Percentiles rank a stretch among this genome's conserved stretches.
Conservation (phyloP, 2,329 filamentous ascomycete genomes). For the Aspergillus sojae region DNA sequence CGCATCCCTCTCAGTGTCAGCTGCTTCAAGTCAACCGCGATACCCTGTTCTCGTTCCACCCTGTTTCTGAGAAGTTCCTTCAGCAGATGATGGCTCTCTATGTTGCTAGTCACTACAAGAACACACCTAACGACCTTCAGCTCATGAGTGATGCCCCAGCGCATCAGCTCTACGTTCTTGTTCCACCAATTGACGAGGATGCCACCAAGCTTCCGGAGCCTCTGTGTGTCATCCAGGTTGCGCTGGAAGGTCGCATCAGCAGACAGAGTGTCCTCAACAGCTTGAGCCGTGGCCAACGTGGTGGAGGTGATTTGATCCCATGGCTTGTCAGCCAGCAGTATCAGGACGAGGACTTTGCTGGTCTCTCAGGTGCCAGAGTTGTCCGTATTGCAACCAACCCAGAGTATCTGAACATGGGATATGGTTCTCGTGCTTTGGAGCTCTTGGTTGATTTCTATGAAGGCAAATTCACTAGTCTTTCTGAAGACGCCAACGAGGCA, state of each 20-base stretch:
- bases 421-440: slow-evolving; percentile 84
- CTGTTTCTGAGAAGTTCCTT: slow-evolving; percentile 93
- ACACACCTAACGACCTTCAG: slow-evolving; percentile 96
- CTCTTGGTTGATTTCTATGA: slow-evolving; percentile 92
- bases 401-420: slow-evolving; percentile 89
- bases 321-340: slow-evolving; percentile 98
- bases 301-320: slow-evolving; percentile 90
- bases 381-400: slow-evolving; percentile 97
- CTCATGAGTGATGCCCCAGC: slow-evolving; percentile 97
- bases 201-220: slow-evolving; percentile 84
- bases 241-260: slow-evolving; percentile 93
- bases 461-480: slow-evolving; percentile 83
- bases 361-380: slow-evolving; percentile 85
- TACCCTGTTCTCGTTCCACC: slow-evolving; percentile 96
- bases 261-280: slow-evolving; percentile 88
- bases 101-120: slow-evolving; percentile 97
- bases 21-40: slow-evolving; percentile 93
- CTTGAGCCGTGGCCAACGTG: slow-evolving; percentile 83
- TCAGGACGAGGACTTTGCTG: slow-evolving; percentile 95
- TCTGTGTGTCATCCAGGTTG: slow-evolving; percentile 90
- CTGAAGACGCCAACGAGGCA: slow-evolving; percentile 64
- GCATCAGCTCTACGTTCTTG: slow-evolving; percentile 92
- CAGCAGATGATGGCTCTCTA: slow-evolving; percentile 99
- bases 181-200: slow-evolving; percentile 78
- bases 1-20: slow-evolving; percentile 88